Conservation (phyloP, 163 green algal genomes). For the Volvox carteri region DNA sequence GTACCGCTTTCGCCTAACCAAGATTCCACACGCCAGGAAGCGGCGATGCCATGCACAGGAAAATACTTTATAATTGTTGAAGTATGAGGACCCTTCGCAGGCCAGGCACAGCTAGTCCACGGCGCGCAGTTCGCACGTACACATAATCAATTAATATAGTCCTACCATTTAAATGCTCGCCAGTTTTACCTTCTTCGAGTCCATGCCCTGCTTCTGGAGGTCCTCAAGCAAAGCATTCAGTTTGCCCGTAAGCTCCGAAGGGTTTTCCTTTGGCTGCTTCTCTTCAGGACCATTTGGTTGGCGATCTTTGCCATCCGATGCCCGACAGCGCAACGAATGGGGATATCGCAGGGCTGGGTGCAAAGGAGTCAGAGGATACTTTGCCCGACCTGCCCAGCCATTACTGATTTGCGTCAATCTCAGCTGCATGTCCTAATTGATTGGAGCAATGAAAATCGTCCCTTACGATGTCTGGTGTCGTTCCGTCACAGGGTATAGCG, state of each 20-base stretch:
- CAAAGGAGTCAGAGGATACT: not conserved
- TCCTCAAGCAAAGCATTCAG: conserved; percentile 42
- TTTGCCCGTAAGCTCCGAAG: conserved; percentile 12
- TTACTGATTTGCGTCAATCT: not conserved
- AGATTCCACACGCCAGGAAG: no score
- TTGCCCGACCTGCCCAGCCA: not conserved
- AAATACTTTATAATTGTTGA: no score
- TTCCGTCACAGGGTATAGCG: no score
- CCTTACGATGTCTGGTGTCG: no score
- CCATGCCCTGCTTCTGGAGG: conserved; percentile 63
- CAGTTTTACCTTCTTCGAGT: conserved; percentile 62
- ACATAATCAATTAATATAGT: no score
- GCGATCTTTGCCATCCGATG: not conserved
- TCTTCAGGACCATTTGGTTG: not conserved
- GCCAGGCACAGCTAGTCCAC: no score
- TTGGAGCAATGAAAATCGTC: no score
- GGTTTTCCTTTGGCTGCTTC: not conserved
- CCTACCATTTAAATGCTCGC: no score
- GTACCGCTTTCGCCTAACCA: conserved; percentile 3
- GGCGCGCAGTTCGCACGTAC: no score
- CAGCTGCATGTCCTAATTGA: not conserved
- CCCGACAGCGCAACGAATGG: not conserved
- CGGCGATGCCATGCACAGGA: no score
- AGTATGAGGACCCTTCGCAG: no score
- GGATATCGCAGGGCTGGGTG: not conserved